phyloP scores from a whole-genome alignment of 306 rosid species.

The Lupinus albus region DNA sequence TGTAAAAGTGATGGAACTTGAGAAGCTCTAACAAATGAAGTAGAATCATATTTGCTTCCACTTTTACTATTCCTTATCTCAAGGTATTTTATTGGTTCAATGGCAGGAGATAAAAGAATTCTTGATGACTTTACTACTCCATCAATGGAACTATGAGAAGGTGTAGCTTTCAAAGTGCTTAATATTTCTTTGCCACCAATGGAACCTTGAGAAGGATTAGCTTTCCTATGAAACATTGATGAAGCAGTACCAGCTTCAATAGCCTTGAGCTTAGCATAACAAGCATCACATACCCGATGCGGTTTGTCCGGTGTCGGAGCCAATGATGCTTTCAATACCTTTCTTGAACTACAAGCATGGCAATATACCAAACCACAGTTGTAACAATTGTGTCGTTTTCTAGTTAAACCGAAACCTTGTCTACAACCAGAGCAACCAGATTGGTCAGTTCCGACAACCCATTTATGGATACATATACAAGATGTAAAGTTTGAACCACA shows the following conservation, averaged over 20 bases:
- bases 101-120: conserved; percentile 61
- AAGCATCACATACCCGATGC: conserved; percentile 88
- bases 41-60: conserved; percentile 45
- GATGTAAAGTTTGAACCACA: conserved; percentile 88
- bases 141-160: conserved; percentile 52
- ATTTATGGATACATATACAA: conserved; percentile 76
- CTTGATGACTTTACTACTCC: conserved; percentile 54
- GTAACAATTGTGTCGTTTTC: conserved; percentile 44
- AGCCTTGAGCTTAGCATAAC: conserved; percentile 72
- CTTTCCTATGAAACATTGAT: conserved; percentile 36
- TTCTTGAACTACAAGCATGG: conserved; percentile 83
- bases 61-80: conserved; percentile 57
- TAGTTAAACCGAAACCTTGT: conserved; percentile 83
- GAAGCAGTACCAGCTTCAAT: conserved; percentile 51
- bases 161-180: conserved; percentile 28
- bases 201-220: no score
- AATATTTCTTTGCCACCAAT: no score
- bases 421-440: conserved; percentile 74
- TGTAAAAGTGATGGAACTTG: conserved; percentile 66
- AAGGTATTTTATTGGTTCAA: conserved; percentile 67
- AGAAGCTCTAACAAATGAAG: conserved; percentile 61
- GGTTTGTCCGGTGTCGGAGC: conserved; percentile 82
- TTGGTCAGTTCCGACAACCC: conserved; percentile 77
- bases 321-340: conserved; percentile 69
- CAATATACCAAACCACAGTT: conserved; percentile 52